Conservation (phyloP, 179 eudicot genomes). For the Spinacia oleracea region DNA sequence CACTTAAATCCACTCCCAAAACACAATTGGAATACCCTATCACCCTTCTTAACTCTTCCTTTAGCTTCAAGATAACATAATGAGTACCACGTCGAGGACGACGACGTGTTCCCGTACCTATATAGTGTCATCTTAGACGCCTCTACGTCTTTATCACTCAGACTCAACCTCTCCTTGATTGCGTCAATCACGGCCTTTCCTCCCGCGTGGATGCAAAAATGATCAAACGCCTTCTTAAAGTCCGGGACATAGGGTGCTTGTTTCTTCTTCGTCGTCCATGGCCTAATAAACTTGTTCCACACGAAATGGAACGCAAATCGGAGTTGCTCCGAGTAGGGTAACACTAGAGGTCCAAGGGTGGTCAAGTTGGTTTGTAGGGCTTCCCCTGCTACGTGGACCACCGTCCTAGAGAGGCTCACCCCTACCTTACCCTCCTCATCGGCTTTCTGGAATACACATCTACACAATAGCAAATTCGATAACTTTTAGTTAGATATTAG, state of each 20-base stretch:
- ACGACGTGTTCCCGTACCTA: slow-evolving; percentile 54
- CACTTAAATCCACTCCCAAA: slow-evolving; percentile 64
- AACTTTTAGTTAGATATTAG: too few relatives aligned
- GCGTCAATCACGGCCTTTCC: slow-evolving; percentile 54
- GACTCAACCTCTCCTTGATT: slow-evolving; percentile 33
- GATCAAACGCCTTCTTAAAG: slow-evolving; percentile 46
- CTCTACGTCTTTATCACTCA: slow-evolving; percentile 40
- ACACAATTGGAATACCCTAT: slow-evolving; percentile 45
- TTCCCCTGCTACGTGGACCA: slow-evolving; percentile 50
- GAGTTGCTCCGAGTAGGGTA: slow-evolving; percentile 50
- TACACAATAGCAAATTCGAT: slow-evolving; percentile 19
- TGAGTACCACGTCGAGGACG: slow-evolving; percentile 58
- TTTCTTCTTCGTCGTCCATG: slow-evolving; percentile 29
- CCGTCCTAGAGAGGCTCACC: slow-evolving; percentile 37
- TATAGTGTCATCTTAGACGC: slow-evolving; percentile 53
- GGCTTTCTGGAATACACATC: slow-evolving; percentile 40
- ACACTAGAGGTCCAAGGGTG: slow-evolving; percentile 39
- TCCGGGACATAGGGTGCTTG: slow-evolving; percentile 34
- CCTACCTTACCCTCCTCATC: slow-evolving; percentile 42
- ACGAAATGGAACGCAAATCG: slow-evolving; percentile 23
- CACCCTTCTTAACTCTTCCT: slow-evolving; percentile 49
- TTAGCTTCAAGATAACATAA: slow-evolving; percentile 54
- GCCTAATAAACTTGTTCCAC: slow-evolving; percentile 27
- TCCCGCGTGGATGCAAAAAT: slow-evolving; percentile 54
- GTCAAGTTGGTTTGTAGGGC: slow-evolving; percentile 43